Base-by-base conservation (phyloP, 306 rosid species). In the Vicia faba region DNA sequence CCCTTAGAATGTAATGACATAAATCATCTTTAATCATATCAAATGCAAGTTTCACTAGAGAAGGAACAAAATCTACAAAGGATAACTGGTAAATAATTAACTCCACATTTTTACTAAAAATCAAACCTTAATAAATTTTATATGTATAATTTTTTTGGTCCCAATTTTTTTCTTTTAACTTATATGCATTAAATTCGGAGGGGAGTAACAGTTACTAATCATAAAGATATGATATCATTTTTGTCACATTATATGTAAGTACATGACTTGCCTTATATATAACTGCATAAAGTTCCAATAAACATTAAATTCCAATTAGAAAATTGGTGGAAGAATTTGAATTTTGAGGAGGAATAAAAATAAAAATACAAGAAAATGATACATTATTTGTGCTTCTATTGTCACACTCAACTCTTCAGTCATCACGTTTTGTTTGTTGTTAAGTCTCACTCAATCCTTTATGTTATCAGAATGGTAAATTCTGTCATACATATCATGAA, bases 381-480 rank as follows among this genome's bases (percentile, higher is more conserved):
- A 51, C 20, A 70, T 40, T 15, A 50, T 6, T 62, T 44, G 70
- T 68, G 54, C 51, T 62, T 68, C 87, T 78, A 68, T 50, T 46
- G 88, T 83, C 91, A 70, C 77, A 73, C 74, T 87, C 78, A 73
- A 41, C 13, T 44, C 71, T 5, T 50, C 71, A 73, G 78, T 64
- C 95, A 68, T 81, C 85, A 72, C 88, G 85, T 76, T 87, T 89
- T 87, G 92, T 82, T 79, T 73, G 55, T 70, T 56, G 95, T 78
- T 31, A 18, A 20, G 83, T 79, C 83, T 61, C 63, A 76, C 53
- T 88, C 93, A 45, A 61, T 50, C 51, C 44, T 8, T 60, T 43
- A 4, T 73, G 73, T 58, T 39, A 77, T 74, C 80, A 78, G 68
- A 66, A 18, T 64, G 84, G 46, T 80, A 78, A 78, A 78, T 10